Conservation (phyloP, 2,329 filamentous ascomycete species). For the Verticillium klebahnii region DNA sequence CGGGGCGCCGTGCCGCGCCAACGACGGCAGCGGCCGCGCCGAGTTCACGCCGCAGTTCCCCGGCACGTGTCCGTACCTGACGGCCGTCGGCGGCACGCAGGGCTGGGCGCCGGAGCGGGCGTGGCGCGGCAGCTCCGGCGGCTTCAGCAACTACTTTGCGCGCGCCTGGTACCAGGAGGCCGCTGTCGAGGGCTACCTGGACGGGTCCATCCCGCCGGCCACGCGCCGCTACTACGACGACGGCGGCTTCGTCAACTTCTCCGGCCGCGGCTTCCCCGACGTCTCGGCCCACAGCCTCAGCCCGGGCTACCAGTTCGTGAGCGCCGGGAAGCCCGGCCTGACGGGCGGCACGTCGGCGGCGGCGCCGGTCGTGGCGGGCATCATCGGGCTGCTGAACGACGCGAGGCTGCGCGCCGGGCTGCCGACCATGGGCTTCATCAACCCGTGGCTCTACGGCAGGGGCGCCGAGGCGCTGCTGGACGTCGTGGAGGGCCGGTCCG, state of each 20-base stretch:
- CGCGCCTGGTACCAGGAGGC: conserved; percentile 39
- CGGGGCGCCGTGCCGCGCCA: conserved; percentile 47
- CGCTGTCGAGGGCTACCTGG: conserved; percentile 40
- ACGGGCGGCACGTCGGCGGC: conserved; percentile 43
- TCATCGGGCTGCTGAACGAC: conserved; percentile 63
- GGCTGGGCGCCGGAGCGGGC: conserved; percentile 45
- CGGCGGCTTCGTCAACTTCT: conserved; percentile 31
- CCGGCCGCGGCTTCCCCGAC: conserved; percentile 57
- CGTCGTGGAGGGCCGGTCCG: conserved; percentile 20
- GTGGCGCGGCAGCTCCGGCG: conserved; percentile 46
- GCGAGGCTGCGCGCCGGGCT: conserved; percentile 51
- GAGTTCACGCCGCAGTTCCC: conserved; percentile 16
- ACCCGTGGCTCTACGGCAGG: conserved; percentile 53
- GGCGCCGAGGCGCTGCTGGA: conserved; percentile 28
- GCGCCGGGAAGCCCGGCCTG: conserved; percentile 15
- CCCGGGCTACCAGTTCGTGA: conserved; percentile 16
- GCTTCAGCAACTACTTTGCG: conserved; percentile 43
- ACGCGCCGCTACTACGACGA: conserved; percentile 44
- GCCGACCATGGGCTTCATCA: conserved; percentile 52
- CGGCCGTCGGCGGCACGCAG: conserved; percentile 51
- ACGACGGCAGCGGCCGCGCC: conserved; percentile 36
- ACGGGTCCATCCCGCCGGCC: conserved; percentile 15
- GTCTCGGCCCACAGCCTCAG: conserved; percentile 49
- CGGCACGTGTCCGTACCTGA: conserved; percentile 48
- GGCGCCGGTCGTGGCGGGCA: conserved; percentile 56